A percentile compares a stretch with the other conserved stretches of the same genome.
Conservation (phyloP, 2,329 filamentous ascomycete species). For the Aspergillus versicolor region DNA sequence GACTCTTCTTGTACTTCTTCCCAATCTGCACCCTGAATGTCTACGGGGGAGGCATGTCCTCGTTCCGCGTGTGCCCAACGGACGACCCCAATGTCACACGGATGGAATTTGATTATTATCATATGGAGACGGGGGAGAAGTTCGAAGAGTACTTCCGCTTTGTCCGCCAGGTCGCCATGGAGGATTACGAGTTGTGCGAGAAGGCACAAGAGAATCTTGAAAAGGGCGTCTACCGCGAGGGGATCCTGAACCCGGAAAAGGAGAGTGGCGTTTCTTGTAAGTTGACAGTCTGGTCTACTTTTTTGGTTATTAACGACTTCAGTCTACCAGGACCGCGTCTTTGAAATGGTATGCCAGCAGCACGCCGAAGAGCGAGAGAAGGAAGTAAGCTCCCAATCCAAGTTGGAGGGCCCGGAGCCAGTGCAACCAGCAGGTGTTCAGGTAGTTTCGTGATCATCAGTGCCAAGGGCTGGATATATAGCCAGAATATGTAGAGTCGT, state of each 20-base stretch:
- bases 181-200: constrained; percentile 59
- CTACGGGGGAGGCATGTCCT: constrained; percentile 59
- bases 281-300: constrained; percentile 15
- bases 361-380: constrained; percentile 36
- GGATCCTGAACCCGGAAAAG: constrained; percentile 56
- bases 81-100: constrained; percentile 50
- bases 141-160: constrained; percentile 60
- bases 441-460: constrained; percentile 1
- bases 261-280: constrained; percentile 56
- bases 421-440: neutral
- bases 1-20: constrained; percentile 59
- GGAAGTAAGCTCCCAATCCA: constrained; percentile 4
- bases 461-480: neutral
- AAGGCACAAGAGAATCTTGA: constrained; percentile 56
- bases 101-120: constrained; percentile 63
- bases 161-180: constrained; percentile 55
- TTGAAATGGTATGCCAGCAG: constrained; percentile 46
- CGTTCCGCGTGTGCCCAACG: constrained; percentile 56
- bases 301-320: neutral
- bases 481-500: neutral
- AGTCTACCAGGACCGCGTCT: constrained; percentile 50
- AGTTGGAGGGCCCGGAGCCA: constrained; percentile 8
- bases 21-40: constrained; percentile 58
- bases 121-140: constrained; percentile 50
- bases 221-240: constrained; percentile 55